Conservation (phyloP, 495 filamentous ascomycete genomes). For the Penicillium antarcticum region DNA sequence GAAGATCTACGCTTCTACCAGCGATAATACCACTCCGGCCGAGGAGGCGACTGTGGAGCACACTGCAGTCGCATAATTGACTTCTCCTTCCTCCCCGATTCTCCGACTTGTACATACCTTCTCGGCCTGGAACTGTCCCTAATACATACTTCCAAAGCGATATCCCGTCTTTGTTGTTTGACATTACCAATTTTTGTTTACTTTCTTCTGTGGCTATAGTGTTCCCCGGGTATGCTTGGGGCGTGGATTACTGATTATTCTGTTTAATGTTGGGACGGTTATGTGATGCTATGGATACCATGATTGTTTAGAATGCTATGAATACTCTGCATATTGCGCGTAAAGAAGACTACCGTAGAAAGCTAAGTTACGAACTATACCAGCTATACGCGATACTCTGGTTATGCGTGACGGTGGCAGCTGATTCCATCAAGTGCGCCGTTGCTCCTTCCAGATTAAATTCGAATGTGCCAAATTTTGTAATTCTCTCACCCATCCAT, state of each 20-base stretch:
- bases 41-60: conserved; percentile 3
- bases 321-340: neutral
- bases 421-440: too few relatives aligned
- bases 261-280: conserved; percentile 21
- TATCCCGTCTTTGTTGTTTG: neutral
- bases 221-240: neutral
- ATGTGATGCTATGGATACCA: conserved; percentile 31
- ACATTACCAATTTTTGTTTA: neutral
- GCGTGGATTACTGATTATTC: conserved; percentile 8
- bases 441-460: too few relatives aligned
- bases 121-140: neutral
- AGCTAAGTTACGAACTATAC: too few relatives aligned
- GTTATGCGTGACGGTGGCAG: too few relatives aligned
- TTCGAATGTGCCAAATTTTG: too few relatives aligned
- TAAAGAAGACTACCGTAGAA: too few relatives aligned
- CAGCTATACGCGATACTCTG: too few relatives aligned
- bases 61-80: neutral
- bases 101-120: conserved; percentile 18
- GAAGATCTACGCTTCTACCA: conserved; percentile 41
- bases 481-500: too few relatives aligned
- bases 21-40: conserved; percentile 15
- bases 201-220: conserved; percentile 11
- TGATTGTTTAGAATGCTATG: conserved; percentile 15
- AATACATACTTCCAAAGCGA: neutral
- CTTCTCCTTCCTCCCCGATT: neutral